phyloP scores from a whole-genome alignment of 768 basidiomycete genomes.

The Trametes coccinea region DNA sequence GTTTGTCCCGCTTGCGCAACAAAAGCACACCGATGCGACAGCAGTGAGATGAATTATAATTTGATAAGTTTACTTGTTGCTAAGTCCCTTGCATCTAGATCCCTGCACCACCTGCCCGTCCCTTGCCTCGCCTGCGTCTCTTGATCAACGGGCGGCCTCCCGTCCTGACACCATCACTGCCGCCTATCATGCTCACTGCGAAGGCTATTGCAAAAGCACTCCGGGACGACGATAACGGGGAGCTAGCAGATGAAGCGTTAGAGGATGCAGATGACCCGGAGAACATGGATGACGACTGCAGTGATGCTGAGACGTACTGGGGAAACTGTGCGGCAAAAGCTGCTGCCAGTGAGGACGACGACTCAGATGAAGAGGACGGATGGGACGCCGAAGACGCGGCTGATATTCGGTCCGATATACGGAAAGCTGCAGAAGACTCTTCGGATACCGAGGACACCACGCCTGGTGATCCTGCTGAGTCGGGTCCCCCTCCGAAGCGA shows the following conservation, averaged over 20 bases:
- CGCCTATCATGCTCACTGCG: background rate
- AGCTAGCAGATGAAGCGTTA: background rate
- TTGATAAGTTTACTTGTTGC: background rate
- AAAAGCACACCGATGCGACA: background rate
- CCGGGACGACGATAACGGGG: no score
- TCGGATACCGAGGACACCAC: background rate
- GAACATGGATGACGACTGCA: no score
- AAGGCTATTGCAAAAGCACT: background rate
- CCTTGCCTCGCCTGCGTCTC: background rate
- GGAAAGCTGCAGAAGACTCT: no score
- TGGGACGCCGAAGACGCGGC: no score
- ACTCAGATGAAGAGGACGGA: no score
- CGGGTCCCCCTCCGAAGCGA: no score
- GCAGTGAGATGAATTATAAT: background rate
- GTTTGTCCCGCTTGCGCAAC: background rate
- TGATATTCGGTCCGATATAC: no score
- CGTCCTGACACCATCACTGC: conserved; percentile 1
- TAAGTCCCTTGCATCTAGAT: background rate
- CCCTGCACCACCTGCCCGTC: background rate
- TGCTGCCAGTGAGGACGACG: no score
- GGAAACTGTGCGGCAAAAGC: no score
- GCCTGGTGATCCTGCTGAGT: no score
- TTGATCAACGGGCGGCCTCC: conserved; percentile 4
- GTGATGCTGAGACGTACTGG: no score
- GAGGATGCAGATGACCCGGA: no score